Percentiles rank a stretch among this genome's conserved stretches.
phyloP scores from a whole-genome alignment of 2,329 filamentous ascomycete genomes.

The Westerdykella sp. region DNA sequence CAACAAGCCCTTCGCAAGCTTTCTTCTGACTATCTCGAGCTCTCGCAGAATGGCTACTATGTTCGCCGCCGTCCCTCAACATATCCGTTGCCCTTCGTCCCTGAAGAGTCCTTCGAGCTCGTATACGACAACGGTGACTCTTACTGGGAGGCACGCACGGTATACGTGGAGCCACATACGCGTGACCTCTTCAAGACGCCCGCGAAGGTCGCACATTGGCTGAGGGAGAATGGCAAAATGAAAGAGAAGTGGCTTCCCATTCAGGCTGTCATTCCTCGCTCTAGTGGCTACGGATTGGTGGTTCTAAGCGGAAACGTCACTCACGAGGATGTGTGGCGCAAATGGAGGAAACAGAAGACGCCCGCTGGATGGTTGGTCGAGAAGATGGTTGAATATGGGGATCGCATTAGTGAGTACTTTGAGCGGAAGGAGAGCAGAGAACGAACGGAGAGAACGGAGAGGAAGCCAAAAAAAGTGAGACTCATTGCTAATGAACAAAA shows the following conservation, averaged over 20 bases:
- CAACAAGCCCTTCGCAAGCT: constrained; percentile 21
- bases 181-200: constrained; percentile 26
- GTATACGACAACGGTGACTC: constrained; percentile 24
- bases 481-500: neutral
- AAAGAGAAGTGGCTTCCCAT: constrained; percentile 31
- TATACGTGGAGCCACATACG: constrained; percentile 34
- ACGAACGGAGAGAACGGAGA: neutral
- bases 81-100: constrained; percentile 26
- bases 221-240: constrained; percentile 24
- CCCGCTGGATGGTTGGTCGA: constrained; percentile 33
- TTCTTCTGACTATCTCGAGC: constrained; percentile 16
- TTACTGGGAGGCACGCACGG: constrained; percentile 34
- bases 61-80: constrained; percentile 26
- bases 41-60: constrained; percentile 22
- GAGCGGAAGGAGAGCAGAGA: constrained; percentile 12
- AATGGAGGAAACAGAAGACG: constrained; percentile 22
- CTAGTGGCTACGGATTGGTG: constrained; percentile 20
- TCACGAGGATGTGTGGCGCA: constrained; percentile 25
- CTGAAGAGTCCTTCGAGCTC: constrained; percentile 18
- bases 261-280: constrained; percentile 27
- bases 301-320: constrained; percentile 30
- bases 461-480: neutral
- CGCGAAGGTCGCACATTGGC: constrained; percentile 26
- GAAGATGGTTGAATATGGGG: constrained; percentile 31
- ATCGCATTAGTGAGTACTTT: constrained; percentile 27